Evolutionary conservation across 805 yeast species (phyloP).

Genomic region (Teunomyces panamensis): DNA sequence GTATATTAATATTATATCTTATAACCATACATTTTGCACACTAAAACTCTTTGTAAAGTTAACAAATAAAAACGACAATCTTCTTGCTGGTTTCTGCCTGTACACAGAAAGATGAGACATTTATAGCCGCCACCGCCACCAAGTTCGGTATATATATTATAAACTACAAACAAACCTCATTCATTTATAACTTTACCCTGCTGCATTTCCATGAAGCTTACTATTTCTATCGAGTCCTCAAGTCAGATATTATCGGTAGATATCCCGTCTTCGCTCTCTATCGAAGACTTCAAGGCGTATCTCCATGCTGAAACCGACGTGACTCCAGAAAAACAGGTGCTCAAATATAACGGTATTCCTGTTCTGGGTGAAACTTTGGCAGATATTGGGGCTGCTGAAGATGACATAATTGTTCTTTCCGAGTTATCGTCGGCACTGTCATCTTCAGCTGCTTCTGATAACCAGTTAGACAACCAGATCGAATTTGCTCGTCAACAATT

Average conservation of each 20-base stretch:
- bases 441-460: constrained; percentile 6
- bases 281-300: constrained; percentile 70
- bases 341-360: constrained; percentile 46
- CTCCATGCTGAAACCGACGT: constrained; percentile 67
- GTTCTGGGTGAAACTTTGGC: constrained; percentile 41
- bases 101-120: not conserved
- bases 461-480: constrained; percentile 27
- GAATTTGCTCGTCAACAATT: constrained; percentile 52
- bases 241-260: constrained; percentile 48
- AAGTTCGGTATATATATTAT: not conserved
- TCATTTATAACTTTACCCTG: too few species aligned
- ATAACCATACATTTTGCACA: not conserved
- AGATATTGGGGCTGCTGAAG: constrained; percentile 49
- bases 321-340: constrained; percentile 42
- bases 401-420: constrained; percentile 54
- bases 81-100: not conserved
- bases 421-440: constrained; percentile 9
- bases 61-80: not conserved
- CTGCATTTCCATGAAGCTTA: constrained; percentile 13
- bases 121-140: not conserved
- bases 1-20: not conserved
- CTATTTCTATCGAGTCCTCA: constrained; percentile 16
- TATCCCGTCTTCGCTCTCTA: constrained; percentile 58
- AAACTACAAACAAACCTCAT: not conserved
- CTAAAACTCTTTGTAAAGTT: not conserved